Evolutionary conservation across 139 green algal genomes (phyloP).

Genomic region (Pseudopediastrum boryanum): DNA sequence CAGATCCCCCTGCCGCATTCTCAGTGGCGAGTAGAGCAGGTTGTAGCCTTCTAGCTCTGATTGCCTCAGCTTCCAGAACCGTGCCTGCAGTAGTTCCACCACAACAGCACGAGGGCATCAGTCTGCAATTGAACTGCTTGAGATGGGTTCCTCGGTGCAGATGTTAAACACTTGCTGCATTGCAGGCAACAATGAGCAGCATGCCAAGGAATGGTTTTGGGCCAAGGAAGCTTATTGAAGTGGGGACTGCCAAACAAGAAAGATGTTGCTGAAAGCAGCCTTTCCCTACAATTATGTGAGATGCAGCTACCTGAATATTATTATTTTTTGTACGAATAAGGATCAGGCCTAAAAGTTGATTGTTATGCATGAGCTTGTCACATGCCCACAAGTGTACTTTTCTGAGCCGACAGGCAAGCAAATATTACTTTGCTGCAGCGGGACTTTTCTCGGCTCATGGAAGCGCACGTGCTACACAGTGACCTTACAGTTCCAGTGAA

Average conservation of each 20-base stretch:
- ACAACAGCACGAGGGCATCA: background rate
- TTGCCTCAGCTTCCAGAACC: conserved; percentile 60
- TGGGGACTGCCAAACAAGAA: too few species aligned
- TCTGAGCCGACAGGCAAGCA: background rate
- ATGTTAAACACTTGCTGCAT: background rate
- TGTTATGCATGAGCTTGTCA: background rate
- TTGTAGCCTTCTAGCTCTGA: conserved; percentile 53
- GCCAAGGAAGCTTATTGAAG: too few species aligned
- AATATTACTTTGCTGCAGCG: background rate
- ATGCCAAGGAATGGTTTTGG: background rate
- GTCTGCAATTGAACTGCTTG: background rate
- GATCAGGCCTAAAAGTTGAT: too few species aligned
- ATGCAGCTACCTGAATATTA: too few species aligned
- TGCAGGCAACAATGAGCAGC: background rate
- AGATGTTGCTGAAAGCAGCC: too few species aligned
- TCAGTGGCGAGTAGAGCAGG: conserved; percentile 47
- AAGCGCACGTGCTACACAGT: too few species aligned
- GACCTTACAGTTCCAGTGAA: too few species aligned
- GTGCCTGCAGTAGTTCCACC: background rate
- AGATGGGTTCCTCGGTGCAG: background rate
- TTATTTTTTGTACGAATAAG: too few species aligned
- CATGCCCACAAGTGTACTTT: background rate
- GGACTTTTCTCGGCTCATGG: background rate
- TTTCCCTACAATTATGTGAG: too few species aligned
- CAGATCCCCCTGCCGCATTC: conserved; percentile 42